Percentiles rank a stretch among this genome's conserved stretches.
These are phyloP conservation scores for Melampsora larici-populina DNA, from an alignment of 1,284 basidiomycete species.

Conservation along the genomic window DNA sequence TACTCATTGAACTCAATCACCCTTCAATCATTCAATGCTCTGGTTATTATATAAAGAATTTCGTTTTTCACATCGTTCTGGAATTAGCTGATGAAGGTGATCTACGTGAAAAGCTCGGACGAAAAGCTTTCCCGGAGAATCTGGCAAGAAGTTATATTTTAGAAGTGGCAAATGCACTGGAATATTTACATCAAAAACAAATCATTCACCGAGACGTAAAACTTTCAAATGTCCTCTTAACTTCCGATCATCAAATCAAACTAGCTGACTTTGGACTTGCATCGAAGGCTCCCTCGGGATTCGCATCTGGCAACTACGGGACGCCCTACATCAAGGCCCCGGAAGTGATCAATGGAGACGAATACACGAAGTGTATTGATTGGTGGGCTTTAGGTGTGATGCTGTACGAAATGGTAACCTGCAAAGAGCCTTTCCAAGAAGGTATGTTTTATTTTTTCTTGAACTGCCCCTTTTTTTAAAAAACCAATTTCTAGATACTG, in stretches of 20 bases:
- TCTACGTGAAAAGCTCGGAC: too few relatives aligned
- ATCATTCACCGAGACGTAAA: slow-evolving; percentile 99
- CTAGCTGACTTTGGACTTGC: slow-evolving; percentile 24
- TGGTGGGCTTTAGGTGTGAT: slow-evolving; percentile 34
- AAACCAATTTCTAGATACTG: too few relatives aligned
- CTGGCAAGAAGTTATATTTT: slow-evolving; percentile 70
- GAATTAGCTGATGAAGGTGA: too few relatives aligned
- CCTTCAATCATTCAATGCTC: too few relatives aligned
- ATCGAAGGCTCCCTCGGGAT: neutral
- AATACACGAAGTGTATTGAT: slow-evolving; percentile 8
- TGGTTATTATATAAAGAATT: too few relatives aligned
- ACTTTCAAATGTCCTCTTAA: slow-evolving; percentile 81
- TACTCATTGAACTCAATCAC: too few relatives aligned
- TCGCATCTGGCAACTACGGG: neutral
- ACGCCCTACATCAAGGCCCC: slow-evolving; percentile 19
- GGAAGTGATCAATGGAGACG: neutral
- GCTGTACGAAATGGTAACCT: neutral
- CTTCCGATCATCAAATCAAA: neutral
- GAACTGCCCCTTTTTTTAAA: too few relatives aligned
- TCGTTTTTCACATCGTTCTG: too few relatives aligned
- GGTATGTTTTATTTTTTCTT: too few relatives aligned
- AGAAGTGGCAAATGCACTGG: slow-evolving; percentile 86
- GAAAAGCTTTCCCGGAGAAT: too few relatives aligned
- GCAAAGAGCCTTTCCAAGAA: too few relatives aligned
- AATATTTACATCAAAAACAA: slow-evolving; percentile 86